phyloP scores from a whole-genome alignment of 495 filamentous ascomycete species.

The Talaromyces nanjingensis region DNA sequence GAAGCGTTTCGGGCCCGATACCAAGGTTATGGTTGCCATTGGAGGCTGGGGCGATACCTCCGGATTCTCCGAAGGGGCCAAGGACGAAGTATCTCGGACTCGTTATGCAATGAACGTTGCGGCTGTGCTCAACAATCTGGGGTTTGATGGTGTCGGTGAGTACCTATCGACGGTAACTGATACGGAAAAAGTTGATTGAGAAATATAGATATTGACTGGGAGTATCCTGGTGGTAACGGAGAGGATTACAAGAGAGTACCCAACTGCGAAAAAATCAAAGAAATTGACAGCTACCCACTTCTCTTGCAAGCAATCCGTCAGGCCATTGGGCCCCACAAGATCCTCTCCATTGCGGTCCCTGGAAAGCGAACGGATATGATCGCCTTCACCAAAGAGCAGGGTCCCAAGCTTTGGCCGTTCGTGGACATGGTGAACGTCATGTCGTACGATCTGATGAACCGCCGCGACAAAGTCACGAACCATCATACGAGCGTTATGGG shows the following conservation, averaged over 20 bases:
- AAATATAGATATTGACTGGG: slow-evolving; percentile 63
- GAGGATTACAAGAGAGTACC: slow-evolving; percentile 64
- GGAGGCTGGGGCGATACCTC: slow-evolving; percentile 66
- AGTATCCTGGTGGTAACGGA: slow-evolving; percentile 74
- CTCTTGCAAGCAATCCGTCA: slow-evolving; percentile 54
- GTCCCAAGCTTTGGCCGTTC: slow-evolving; percentile 54
- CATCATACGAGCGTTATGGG: slow-evolving; percentile 56
- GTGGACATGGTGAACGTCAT: slow-evolving; percentile 75
- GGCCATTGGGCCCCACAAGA: slow-evolving; percentile 49
- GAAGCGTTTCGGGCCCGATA: slow-evolving; percentile 47
- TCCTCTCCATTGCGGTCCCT: slow-evolving; percentile 65
- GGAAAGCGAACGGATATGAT: slow-evolving; percentile 65
- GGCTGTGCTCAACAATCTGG: slow-evolving; percentile 51
- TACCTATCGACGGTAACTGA: neutral
- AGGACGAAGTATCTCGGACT: slow-evolving; percentile 41
- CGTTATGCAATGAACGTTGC: slow-evolving; percentile 59
- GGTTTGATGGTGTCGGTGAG: slow-evolving; percentile 51
- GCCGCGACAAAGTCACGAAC: slow-evolving; percentile 60
- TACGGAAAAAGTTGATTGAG: neutral
- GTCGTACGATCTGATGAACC: slow-evolving; percentile 75
- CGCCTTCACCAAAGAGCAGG: slow-evolving; percentile 56
- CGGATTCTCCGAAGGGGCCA: slow-evolving; percentile 54
- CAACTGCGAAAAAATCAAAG: slow-evolving; percentile 52
- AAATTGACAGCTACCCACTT: slow-evolving; percentile 58
- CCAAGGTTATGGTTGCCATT: slow-evolving; percentile 62